Base-by-base conservation (phyloP, 345 rosid genomes). In the Clarkia xantiana region DNA sequence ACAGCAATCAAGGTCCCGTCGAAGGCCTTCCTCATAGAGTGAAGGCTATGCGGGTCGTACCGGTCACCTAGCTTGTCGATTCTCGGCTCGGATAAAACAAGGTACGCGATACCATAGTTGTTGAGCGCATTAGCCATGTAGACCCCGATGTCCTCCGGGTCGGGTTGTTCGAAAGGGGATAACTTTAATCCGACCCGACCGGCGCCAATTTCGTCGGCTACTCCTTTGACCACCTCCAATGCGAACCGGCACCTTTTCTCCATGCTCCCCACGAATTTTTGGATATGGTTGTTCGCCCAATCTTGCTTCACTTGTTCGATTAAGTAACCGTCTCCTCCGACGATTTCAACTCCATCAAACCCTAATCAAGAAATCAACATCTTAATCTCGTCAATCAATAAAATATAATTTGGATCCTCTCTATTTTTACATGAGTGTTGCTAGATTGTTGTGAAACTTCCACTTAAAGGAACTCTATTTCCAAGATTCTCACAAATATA, bases 221-320 rank as follows among this genome's bases (percentile, higher is more conserved):
- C 19, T 7, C 44, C 56, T 50, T 58, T 55, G 0, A 43, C 55
- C 15, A 58, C 48, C 23, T 58, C 50, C 6, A 58, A 15, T 10
- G 49, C 49, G 49, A 58, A 58, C 5, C 55, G 55, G 9, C 62
- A 50, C 18, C 62, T 41, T 18, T 58, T 58, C 49, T 58, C 62
- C 34, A 58, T 40, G 42, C 11, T 49, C 25, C 55, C 55, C 4
- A 54, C 55, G 14, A 75, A 75, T 45, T 71, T 45, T 11, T 66
- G 67, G 1, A 60, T 58, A 44, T 65, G 47, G 43, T 61, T 51
- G 16, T 57, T 62, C 12, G 52, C 70, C 19, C 9, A 23, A 49
- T 79, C 85, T 51, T 75, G 73, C 62, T 72, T 9, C 57, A 79
- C 75, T 36, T 76, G 79, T 44, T 76, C 79, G 6, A 71, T 43